A percentile compares a stretch with the other conserved stretches of the same genome.
Evolutionary conservation across 345 rosid genomes (phyloP).

Genomic region (Brassica cretica): DNA sequence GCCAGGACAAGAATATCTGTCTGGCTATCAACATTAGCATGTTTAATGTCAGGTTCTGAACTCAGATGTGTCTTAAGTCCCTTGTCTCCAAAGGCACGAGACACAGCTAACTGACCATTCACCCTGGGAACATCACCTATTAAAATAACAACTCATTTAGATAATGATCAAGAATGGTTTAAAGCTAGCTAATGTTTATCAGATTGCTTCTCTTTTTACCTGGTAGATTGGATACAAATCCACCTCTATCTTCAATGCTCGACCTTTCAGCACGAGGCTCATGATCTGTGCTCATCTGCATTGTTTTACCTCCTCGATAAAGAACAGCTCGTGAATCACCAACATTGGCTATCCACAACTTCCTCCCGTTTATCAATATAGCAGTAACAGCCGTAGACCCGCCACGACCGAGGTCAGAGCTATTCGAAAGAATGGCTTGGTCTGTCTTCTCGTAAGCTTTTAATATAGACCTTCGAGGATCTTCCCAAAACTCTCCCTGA

Average conservation of each 20-base stretch:
- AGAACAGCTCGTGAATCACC: slow-evolving; percentile 77
- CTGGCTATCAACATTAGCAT: slow-evolving; percentile 40
- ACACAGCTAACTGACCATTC: slow-evolving; percentile 81
- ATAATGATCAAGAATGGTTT: not conserved
- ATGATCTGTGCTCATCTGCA: slow-evolving; percentile 67
- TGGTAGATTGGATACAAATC: slow-evolving; percentile 88
- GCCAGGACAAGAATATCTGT: slow-evolving; percentile 64
- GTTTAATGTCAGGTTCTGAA: slow-evolving; percentile 72
- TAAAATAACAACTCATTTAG: not conserved
- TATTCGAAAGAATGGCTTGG: slow-evolving; percentile 66
- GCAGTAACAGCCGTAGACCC: slow-evolving; percentile 89
- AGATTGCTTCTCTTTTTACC: slow-evolving; percentile 41
- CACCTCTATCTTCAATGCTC: slow-evolving; percentile 75
- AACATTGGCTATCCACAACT: slow-evolving; percentile 69
- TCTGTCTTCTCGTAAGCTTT: slow-evolving; percentile 82
- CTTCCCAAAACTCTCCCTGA: slow-evolving; percentile 76
- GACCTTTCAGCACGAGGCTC: slow-evolving; percentile 73
- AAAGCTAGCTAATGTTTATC: not conserved
- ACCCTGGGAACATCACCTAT: slow-evolving; percentile 86
- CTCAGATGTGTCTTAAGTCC: slow-evolving; percentile 79
- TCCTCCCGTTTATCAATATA: slow-evolving; percentile 59
- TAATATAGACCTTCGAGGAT: slow-evolving; percentile 58
- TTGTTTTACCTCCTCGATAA: slow-evolving; percentile 50
- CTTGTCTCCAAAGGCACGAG: slow-evolving; percentile 86
- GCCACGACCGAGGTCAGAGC: slow-evolving; percentile 71